phyloP scores from a whole-genome alignment of 108 stramenopile species.

The Ochromonas danica region DNA sequence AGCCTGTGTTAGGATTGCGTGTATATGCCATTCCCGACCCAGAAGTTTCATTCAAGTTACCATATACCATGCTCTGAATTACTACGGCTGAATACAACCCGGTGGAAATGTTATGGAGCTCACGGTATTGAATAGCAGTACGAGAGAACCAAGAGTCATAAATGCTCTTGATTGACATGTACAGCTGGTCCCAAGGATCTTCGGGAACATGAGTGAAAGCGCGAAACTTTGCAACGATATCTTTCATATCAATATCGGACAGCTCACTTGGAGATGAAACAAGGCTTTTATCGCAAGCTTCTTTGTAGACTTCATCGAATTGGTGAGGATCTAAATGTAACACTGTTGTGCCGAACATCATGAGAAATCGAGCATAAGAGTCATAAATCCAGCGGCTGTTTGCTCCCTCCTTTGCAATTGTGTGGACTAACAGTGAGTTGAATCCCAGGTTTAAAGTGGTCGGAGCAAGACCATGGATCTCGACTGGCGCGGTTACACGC shows the following conservation, averaged over 20 bases:
- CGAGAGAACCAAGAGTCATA: background rate
- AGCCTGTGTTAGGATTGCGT: background rate
- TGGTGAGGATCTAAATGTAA: constrained; percentile 66
- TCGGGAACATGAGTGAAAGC: background rate
- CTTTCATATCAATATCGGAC: background rate
- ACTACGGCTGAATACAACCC: background rate
- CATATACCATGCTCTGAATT: background rate
- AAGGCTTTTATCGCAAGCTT: background rate
- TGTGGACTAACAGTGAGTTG: constrained; percentile 69
- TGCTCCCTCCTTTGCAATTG: constrained; percentile 60
- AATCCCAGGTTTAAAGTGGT: constrained; percentile 72
- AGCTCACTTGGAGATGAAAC: background rate
- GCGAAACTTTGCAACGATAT: background rate
- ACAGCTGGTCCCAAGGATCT: constrained; percentile 22
- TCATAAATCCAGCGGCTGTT: constrained; percentile 74
- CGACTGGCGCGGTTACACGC: background rate
- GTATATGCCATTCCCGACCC: background rate
- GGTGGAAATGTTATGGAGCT: background rate
- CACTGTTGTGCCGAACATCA: constrained; percentile 79
- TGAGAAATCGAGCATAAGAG: constrained; percentile 70
- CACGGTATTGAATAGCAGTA: background rate
- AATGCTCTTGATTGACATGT: background rate
- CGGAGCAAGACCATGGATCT: background rate
- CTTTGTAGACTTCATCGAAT: constrained; percentile 71
- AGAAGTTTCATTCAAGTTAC: background rate